Base-by-base conservation (phyloP, 1,284 basidiomycete genomes). In the Waitea zeae region DNA sequence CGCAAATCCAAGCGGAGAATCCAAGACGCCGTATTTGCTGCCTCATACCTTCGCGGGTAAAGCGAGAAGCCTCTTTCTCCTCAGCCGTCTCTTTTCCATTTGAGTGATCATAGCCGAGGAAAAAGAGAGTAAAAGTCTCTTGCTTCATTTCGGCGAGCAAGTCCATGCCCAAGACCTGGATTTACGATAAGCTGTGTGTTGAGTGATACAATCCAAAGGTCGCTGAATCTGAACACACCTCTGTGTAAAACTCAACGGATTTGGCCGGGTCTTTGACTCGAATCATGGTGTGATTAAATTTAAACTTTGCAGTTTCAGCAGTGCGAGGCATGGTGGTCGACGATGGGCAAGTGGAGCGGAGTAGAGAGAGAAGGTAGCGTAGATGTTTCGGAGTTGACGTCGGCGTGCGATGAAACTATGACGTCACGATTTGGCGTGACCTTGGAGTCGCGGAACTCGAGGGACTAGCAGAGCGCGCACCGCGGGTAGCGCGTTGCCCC, bases 221-320 rank as follows among this genome's bases (percentile, higher is more conserved):
- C 9, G 29, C 6, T 7, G 11, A 30, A 7, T 7, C 29, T 17
- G 33, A 24, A 26, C 60, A 42, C 38, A 67, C 77, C 33, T 81
- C 67, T 38, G 68, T 65, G 58, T 88, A 89, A 53, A 86, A 89
- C 28, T 61, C 57, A 43, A 87, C 45, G 15, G 84, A 87, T 28
- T 56, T 61, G 47, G 89, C 74, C 12, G 87, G 81, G 54, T 95
- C 88, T 61, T 82, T 89, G 52, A 93, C 67, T 44, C 90, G 73
- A 49, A 90, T 56, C 84, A 88, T 89, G 20, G 82, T 86, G 58
- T 92, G 86, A 53, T 89, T 87, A 58, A 87, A 82, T 77, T 84
- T 26, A n/a, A 26, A 26, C 7, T n/a, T 26, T n/a, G 22, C 22
- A n/a, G 22, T 26, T n/a, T 7, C 22, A n/a, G 22, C 22, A n/a